Evolutionary conservation across 805 yeast genomes (phyloP).

Genomic region (Candida boleticola): DNA sequence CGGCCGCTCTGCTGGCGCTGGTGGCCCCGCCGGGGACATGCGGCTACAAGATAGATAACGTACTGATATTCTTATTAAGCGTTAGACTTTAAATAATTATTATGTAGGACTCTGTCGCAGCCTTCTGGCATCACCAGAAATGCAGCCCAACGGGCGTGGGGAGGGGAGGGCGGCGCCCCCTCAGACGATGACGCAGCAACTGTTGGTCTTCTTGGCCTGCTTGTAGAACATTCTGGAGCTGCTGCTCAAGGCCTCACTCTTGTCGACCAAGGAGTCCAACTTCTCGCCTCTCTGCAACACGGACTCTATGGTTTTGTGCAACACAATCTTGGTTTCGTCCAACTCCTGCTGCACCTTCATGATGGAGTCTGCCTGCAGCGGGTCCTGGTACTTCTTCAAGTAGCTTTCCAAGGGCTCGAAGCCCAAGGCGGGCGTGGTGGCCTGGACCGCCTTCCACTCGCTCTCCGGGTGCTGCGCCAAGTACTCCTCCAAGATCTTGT

Average conservation of each 20-base stretch:
- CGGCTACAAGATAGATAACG: too few relatives aligned
- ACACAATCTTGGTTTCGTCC: slow-evolving; percentile 94
- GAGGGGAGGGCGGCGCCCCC: too few relatives aligned
- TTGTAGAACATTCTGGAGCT: slow-evolving; percentile 93
- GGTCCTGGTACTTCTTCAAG: slow-evolving; percentile 88
- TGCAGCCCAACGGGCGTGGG: too few relatives aligned
- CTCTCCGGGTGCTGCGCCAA: slow-evolving; percentile 72
- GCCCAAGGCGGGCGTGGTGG: slow-evolving; percentile 43
- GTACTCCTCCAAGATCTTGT: slow-evolving; percentile 89
- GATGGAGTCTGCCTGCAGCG: slow-evolving; percentile 93
- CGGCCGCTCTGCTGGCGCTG: not conserved
- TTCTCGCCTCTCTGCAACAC: slow-evolving; percentile 96
- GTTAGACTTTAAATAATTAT: too few relatives aligned
- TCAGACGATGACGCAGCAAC: slow-evolving; percentile 79
- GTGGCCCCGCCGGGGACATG: not conserved
- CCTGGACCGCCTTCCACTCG: slow-evolving; percentile 59
- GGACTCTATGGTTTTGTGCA: slow-evolving; percentile 92
- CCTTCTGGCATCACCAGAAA: too few relatives aligned
- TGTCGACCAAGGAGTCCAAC: slow-evolving; percentile 89
- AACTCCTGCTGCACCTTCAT: slow-evolving; percentile 97
- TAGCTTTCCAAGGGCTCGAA: slow-evolving; percentile 66
- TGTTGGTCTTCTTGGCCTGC: slow-evolving; percentile 89
- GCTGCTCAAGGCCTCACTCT: slow-evolving; percentile 87
- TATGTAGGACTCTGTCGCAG: too few relatives aligned
- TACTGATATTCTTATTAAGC: too few relatives aligned